A percentile compares a stretch with the other conserved stretches of the same genome.
phyloP scores from a whole-genome alignment of 306 rosid species.

The Glycyrrhiza uralensis region DNA sequence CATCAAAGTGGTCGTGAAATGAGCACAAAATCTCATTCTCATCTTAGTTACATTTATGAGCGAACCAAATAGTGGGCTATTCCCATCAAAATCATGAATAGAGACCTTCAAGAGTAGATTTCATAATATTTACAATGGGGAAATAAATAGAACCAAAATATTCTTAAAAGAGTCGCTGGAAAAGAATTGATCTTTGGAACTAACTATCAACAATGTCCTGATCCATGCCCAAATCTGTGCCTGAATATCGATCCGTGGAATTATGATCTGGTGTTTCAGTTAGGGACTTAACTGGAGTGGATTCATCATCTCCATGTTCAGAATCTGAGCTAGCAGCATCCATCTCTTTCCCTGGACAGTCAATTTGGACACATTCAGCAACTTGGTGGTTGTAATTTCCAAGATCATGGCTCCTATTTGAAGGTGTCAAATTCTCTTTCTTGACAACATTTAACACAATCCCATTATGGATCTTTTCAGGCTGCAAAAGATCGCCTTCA shows the following conservation, averaged over 20 bases:
- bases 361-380: slow-evolving; percentile 68
- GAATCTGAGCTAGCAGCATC: slow-evolving; percentile 61
- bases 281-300: slow-evolving; percentile 1
- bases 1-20: not conserved
- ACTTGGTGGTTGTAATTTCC: slow-evolving; percentile 55
- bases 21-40: not conserved
- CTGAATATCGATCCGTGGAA: no score
- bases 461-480: slow-evolving; percentile 81
- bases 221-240: slow-evolving; percentile 30
- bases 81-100: slow-evolving; percentile 4
- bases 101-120: not conserved
- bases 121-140: slow-evolving; percentile 22
- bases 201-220: slow-evolving; percentile 25
- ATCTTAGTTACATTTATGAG: not conserved
- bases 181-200: slow-evolving; percentile 9
- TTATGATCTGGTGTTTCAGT: slow-evolving; percentile 11
- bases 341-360: slow-evolving; percentile 60
- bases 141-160: not conserved
- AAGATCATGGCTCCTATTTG: slow-evolving; percentile 50
- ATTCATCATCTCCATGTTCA: slow-evolving; percentile 54
- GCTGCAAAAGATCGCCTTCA: slow-evolving; percentile 93
- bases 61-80: not conserved
- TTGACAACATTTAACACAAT: slow-evolving; percentile 79
- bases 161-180: not conserved
- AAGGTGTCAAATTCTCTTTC: slow-evolving; percentile 64